A percentile compares a stretch with the other conserved stretches of the same genome.
These are phyloP conservation scores for Diaporthe sp. DNA, from an alignment of 2,329 filamentous ascomycete genomes.

Conservation along the genomic window DNA sequence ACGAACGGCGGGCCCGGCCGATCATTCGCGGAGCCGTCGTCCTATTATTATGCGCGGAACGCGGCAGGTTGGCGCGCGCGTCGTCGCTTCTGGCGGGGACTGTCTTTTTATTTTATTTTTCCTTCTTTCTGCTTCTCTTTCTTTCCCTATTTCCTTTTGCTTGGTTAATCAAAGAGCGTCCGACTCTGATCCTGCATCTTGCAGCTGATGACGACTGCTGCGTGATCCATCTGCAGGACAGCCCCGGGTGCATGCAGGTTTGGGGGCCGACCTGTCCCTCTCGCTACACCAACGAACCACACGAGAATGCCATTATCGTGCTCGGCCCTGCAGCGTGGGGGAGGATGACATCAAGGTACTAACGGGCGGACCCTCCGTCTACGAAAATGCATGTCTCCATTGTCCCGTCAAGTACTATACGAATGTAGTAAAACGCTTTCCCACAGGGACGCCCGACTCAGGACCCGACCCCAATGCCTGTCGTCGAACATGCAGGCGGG, in stretches of 20 bases:
- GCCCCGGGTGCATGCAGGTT: not conserved
- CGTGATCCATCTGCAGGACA: conserved; percentile 5
- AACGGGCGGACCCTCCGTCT: not conserved
- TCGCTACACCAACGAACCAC: not conserved
- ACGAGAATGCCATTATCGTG: conserved; percentile 24
- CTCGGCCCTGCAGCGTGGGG: conserved; percentile 14
- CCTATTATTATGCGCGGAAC: conserved; percentile 14
- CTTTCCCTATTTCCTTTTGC: too few relatives aligned
- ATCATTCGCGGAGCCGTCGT: conserved; percentile 28
- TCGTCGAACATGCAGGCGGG: conserved; percentile 31
- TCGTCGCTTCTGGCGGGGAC: conserved; percentile 11
- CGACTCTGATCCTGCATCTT: not conserved
- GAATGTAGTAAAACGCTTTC: not conserved
- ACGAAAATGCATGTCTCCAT: not conserved
- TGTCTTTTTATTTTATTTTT: not conserved
- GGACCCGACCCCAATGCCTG: conserved; percentile 1
- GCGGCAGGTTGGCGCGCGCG: conserved; percentile 23
- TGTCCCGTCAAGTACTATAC: conserved; percentile 1
- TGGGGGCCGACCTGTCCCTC: not conserved
- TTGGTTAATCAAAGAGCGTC: not conserved
- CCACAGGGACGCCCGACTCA: conserved; percentile 17
- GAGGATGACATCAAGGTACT: not conserved
- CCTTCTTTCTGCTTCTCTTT: not conserved
- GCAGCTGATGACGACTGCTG: conserved; percentile 11
- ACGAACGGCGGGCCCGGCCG: conserved; percentile 27